Base-by-base conservation (phyloP, 139 green algal genomes). In the Nannochloris sp. region DNA sequence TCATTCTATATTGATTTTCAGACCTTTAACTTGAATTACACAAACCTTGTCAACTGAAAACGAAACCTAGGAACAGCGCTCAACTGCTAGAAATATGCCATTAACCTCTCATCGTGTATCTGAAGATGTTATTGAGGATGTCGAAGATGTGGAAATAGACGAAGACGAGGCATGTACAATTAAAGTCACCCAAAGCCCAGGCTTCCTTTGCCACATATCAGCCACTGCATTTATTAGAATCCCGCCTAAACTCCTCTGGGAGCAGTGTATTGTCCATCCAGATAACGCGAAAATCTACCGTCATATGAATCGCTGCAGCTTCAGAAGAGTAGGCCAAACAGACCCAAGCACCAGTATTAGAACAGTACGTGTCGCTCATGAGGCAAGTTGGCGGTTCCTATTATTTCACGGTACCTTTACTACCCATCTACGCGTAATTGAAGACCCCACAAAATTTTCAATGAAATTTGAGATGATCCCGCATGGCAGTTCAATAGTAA, bases 301-400 rank as follows among this genome's bases (percentile, higher is more conserved):
- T 2, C 58, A 74, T 39, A 74, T 74, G 67, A 61, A 74, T 61
- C 58, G 67, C 24, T 74, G 67, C 46, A 24, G 54, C 5, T 68
- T 48, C 34, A 51, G 67, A n/a, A 31, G 36, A 0, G 38, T 74
- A 9, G 9, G 33, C 34, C 48, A 27, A 19, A 51, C 42, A 51
- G 42, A 51, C 19, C 19, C 42, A 51, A 19, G 19, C 12, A 61
- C 30, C 53, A 74, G n/a, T 39, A 74, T 9, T 42, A 58, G 3
- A 14, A 25, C 2, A 53, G 44, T 14, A 31, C 9, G 15, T 59
- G 67, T 74, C 32, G 67, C 45, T 25, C 67, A 74, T 30, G 67
- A 68, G 46, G 67, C 67, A 15, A 53, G 24, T 42, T 74, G 67
- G 67, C 58, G 59, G 47, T 68, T 74, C 67, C 59, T 74, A 14